These are phyloP conservation scores for Pseudonectria buxi DNA, from an alignment of 2,329 filamentous ascomycete genomes.

Conservation along the genomic window DNA sequence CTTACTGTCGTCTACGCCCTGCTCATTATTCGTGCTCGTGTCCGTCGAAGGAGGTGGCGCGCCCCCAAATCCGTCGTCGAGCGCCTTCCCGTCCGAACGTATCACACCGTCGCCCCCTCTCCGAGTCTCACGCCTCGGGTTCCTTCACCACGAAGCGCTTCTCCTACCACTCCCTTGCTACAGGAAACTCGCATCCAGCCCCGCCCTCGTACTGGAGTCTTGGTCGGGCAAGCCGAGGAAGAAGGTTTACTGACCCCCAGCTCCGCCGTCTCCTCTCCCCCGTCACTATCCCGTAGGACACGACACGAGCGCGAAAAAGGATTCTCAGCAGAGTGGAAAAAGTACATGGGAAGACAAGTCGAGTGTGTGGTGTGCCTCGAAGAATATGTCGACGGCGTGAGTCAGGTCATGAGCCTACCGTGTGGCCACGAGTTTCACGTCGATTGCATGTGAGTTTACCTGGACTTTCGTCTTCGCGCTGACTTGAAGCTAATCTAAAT, in stretches of 20 bases:
- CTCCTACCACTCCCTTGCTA: conserved; percentile 74
- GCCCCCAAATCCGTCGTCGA: conserved; percentile 97
- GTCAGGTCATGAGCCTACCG: conserved; percentile 90
- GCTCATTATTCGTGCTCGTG: conserved; percentile 78
- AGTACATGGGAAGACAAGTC: conserved; percentile 61
- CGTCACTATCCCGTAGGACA: conserved; percentile 26
- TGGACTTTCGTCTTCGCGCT: conserved; percentile 1
- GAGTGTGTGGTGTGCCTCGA: conserved; percentile 97
- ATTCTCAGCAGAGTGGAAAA: conserved; percentile 51
- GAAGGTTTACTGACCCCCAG: conserved; percentile 39
- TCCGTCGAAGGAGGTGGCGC: conserved; percentile 83
- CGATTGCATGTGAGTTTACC: conserved; percentile 84
- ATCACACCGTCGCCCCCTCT: conserved; percentile 70
- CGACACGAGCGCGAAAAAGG: conserved; percentile 43
- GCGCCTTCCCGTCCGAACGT: conserved; percentile 87
- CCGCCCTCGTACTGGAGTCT: conserved; percentile 58
- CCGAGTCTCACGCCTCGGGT: conserved; percentile 48
- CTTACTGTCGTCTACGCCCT: conserved; percentile 88
- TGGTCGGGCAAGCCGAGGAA: conserved; percentile 51
- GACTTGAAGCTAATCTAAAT: conserved; percentile 14
- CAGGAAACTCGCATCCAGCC: conserved; percentile 48
- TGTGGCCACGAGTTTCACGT: conserved; percentile 97
- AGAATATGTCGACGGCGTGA: conserved; percentile 91
- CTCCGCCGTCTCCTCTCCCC: conserved; percentile 33
- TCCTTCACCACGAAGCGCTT: conserved; percentile 58